These are phyloP conservation scores for Exophiala xenobiotica DNA, from an alignment of 2,329 filamentous ascomycete species.

Conservation along the genomic window DNA sequence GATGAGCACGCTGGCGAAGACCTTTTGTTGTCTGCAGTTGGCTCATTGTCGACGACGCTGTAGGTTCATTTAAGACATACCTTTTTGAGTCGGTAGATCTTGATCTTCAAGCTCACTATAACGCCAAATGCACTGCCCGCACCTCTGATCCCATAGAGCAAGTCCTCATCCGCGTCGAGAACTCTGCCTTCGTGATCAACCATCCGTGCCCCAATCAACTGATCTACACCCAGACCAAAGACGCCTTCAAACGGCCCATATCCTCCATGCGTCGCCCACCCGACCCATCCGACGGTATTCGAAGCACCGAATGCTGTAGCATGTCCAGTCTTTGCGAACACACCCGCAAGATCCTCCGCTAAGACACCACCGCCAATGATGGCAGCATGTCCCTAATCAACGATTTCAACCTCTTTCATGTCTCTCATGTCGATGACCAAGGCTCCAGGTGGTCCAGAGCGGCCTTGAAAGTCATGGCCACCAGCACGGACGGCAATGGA, in stretches of 20 bases:
- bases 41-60: no score
- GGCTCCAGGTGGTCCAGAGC: constrained; percentile 25
- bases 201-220: constrained; percentile 41
- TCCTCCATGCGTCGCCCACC: constrained; percentile 40
- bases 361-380: constrained; percentile 41
- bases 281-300: constrained; percentile 35
- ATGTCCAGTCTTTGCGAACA: constrained; percentile 33
- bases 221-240: constrained; percentile 40
- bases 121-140: constrained; percentile 43
- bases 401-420: constrained; percentile 36
- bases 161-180: constrained; percentile 38
- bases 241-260: constrained; percentile 35
- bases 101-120: constrained; percentile 44
- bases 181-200: constrained; percentile 41
- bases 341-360: constrained; percentile 23
- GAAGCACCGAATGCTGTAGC: constrained; percentile 29
- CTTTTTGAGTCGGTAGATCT: constrained; percentile 39
- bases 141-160: constrained; percentile 43
- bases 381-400: constrained; percentile 33
- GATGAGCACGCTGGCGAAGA: background rate
- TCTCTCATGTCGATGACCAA: constrained; percentile 42
- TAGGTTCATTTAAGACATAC: constrained; percentile 18
- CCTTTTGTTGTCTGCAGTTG: no score
- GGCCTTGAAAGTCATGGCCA: constrained; percentile 40
- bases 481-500: constrained; percentile 35